Conservation (phyloP, 2,329 filamentous ascomycete species). For the Fusarium austroafricanum region DNA sequence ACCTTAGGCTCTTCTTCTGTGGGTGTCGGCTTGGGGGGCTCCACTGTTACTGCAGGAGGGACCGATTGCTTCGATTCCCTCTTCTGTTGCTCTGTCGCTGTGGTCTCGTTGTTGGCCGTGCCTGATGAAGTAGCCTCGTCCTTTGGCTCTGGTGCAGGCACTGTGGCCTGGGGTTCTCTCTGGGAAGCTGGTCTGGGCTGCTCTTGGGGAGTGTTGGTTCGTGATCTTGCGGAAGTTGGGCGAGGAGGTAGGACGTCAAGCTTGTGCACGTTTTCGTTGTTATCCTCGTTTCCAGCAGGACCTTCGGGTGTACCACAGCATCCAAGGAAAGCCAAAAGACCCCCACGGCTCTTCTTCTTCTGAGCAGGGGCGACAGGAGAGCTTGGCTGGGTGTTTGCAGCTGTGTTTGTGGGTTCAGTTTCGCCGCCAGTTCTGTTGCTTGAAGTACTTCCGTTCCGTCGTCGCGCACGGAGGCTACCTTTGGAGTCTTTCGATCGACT, state of each 20-base stretch:
- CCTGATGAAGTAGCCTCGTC: slow-evolving; percentile 61
- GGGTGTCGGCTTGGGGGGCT: slow-evolving; percentile 53
- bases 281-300: slow-evolving; percentile 64
- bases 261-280: slow-evolving; percentile 68
- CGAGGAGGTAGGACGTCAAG: slow-evolving; percentile 67
- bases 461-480: slow-evolving; percentile 71
- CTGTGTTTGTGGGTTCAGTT: slow-evolving; percentile 63
- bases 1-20: slow-evolving; percentile 44
- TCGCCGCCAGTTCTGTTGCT: slow-evolving; percentile 71
- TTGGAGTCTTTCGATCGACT: slow-evolving; percentile 74
- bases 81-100: slow-evolving; percentile 54
- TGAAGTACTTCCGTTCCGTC: slow-evolving; percentile 74
- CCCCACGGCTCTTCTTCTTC: slow-evolving; percentile 66
- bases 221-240: slow-evolving; percentile 65
- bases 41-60: slow-evolving; percentile 56
- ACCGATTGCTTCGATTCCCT: slow-evolving; percentile 61
- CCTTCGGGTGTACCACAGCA: slow-evolving; percentile 75
- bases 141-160: slow-evolving; percentile 53
- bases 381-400: slow-evolving; percentile 63
- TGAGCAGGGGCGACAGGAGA: slow-evolving; percentile 62
- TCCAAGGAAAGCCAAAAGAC: slow-evolving; percentile 70
- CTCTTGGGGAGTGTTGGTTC: slow-evolving; percentile 64
- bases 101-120: slow-evolving; percentile 60
- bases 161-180: slow-evolving; percentile 58
- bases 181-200: slow-evolving; percentile 60